Evolutionary conservation across 192 early-diverging fungal genomes (phyloP), one percentile per base, ranked within the genome.

Genomic region (Coemansia sp.): DNA sequence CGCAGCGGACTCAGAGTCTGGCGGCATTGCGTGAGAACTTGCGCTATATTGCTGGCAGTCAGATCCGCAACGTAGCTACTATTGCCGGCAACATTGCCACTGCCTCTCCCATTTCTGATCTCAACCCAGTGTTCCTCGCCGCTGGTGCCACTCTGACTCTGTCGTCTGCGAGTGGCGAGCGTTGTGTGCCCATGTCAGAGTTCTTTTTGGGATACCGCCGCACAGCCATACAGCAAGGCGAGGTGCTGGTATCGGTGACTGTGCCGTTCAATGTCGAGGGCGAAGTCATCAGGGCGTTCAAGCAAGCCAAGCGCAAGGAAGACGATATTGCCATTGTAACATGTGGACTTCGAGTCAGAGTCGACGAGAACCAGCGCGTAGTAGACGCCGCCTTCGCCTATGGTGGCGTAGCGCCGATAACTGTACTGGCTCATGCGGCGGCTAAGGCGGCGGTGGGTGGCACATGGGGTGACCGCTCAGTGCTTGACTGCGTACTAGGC

Each of bases 321-420:
- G 93, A 93, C 71, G 92, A 93, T 75, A 95, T 95, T 68, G 91
- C 95, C 12, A 95, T 95, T 73, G 93, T 92, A 60, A 95, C 92
- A n/a, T 88, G 92, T 58, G 90, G 87, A 1, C 76, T 95, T 31
- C 74, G 87, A n/a, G 86, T 93, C 12, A 65, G 68, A 24, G 73
- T 95, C 3, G 84, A 88, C 41, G 46, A 16, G 34, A 44, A 68
- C 11, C 77, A 79, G 10, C 76, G 79, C 58, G 71, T 69, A 4
- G 85, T 92, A 40, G 87, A 93, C 16, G 89, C 85, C 13, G 71
- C 79, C 20, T 90, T 93, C 66, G 90, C 88, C 18, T 94, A 87
- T 70, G 95, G 93, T 70, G 95, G 95, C 20, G 90, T 94, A 89
- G 90, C 88, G 64, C 80, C 87, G 24, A 88, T 85, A 39, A 87